Conservation (phyloP, 83 land plant genomes). For the Diphasiastrum complanatum region DNA sequence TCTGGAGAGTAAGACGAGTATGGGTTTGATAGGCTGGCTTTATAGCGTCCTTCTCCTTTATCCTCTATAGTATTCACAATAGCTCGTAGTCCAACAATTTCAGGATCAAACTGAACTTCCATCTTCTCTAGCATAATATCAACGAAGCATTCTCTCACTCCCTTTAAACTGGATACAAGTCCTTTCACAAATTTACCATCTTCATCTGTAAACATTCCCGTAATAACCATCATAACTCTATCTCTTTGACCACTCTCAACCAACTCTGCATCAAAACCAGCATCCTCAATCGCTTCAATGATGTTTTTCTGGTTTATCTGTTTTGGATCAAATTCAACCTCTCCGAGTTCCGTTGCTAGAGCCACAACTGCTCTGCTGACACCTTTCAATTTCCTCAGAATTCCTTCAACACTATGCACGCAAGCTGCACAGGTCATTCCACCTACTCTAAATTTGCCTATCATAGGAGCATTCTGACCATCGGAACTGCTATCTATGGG, state of each 20-base stretch:
- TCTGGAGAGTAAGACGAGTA: slow-evolving; percentile 47
- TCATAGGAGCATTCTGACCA: slow-evolving; percentile 29
- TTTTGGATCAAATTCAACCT: slow-evolving; percentile 75
- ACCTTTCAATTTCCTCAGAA: slow-evolving; percentile 68
- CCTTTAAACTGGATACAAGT: slow-evolving; percentile 43
- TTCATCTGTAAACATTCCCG: slow-evolving; percentile 46
- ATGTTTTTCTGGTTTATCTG: slow-evolving; percentile 54
- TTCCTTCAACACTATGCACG: slow-evolving; percentile 85
- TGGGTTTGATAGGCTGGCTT: slow-evolving; percentile 44
- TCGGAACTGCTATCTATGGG: slow-evolving; percentile 21
- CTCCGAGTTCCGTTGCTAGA: slow-evolving; percentile 77
- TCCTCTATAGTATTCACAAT: slow-evolving; percentile 65
- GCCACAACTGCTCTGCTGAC: slow-evolving; percentile 77
- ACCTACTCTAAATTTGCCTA: slow-evolving; percentile 80
- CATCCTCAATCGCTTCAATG: slow-evolving; percentile 83
- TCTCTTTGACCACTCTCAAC: slow-evolving; percentile 74
- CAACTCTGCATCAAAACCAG: slow-evolving; percentile 84
- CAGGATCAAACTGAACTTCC: slow-evolving; percentile 71
- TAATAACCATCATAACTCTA: slow-evolving; percentile 41
- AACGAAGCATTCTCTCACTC: slow-evolving; percentile 49
- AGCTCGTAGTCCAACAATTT: slow-evolving; percentile 57
- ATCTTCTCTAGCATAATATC: slow-evolving; percentile 36
- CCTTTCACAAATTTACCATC: slow-evolving; percentile 49
- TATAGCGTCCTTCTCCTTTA: slow-evolving; percentile 49
- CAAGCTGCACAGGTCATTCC: slow-evolving; percentile 99